Percentiles rank a stretch among this genome's conserved stretches.
Evolutionary conservation across 1,284 basidiomycete species (phyloP).

Genomic region (Naganishia sp.): DNA sequence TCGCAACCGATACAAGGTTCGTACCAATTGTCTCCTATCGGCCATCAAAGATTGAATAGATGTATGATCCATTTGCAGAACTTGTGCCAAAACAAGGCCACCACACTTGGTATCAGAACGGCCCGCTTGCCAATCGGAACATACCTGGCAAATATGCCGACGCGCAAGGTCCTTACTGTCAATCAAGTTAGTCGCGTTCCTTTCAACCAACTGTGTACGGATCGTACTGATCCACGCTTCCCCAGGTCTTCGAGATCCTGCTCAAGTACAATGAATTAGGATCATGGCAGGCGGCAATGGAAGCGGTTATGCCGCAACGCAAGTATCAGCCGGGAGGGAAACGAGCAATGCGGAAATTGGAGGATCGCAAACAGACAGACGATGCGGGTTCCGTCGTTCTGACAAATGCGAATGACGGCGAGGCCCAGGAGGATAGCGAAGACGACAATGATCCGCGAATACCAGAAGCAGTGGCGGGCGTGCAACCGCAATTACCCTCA

Average conservation of each 20-base stretch:
- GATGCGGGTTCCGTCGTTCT: constrained; percentile 22
- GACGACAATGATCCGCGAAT: constrained; percentile 27
- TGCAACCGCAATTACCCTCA: constrained; percentile 29
- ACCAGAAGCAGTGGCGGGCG: constrained; percentile 32
- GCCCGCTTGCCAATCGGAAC: constrained; percentile 91
- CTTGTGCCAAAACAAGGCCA: constrained; percentile 85
- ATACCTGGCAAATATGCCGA: constrained; percentile 76
- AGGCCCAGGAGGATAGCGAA: constrained; percentile 33
- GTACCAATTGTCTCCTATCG: constrained; percentile 23
- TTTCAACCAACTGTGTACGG: neutral
- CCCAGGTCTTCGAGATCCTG: constrained; percentile 80
- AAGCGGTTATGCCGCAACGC: constrained; percentile 81
- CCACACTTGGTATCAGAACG: constrained; percentile 69
- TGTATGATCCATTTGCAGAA: constrained; percentile 59
- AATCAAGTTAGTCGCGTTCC: constrained; percentile 66
- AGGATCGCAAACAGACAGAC: constrained; percentile 25
- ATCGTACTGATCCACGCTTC: neutral
- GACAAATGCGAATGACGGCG: constrained; percentile 26
- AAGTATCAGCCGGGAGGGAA: constrained; percentile 65
- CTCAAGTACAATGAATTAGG: constrained; percentile 80
- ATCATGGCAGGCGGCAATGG: constrained; percentile 80
- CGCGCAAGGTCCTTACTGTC: constrained; percentile 94
- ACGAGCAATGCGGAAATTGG: constrained; percentile 28
- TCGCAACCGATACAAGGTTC: constrained; percentile 92
- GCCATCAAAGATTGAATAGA: neutral